phyloP scores from a whole-genome alignment of 495 filamentous ascomycete genomes.

The Hamigera avellanea region DNA sequence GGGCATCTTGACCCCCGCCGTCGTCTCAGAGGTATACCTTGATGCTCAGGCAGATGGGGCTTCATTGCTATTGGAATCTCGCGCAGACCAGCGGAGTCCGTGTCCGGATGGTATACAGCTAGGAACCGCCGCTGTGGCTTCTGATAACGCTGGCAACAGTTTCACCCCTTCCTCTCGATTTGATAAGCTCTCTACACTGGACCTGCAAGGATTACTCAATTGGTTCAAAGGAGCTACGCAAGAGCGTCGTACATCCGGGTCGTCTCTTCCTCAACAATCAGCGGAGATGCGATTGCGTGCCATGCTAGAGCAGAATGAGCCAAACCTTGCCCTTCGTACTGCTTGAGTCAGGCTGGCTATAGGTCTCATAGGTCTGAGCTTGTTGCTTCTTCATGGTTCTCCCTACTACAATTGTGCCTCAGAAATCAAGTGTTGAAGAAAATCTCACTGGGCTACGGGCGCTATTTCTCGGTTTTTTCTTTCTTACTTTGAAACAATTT shows the following conservation, averaged over 20 bases:
- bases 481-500: too few relatives aligned
- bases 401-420: too few relatives aligned
- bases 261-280: slow-evolving; percentile 13
- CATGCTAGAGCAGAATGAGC: slow-evolving; percentile 18
- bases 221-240: slow-evolving; percentile 22
- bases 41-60: slow-evolving; percentile 23
- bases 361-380: background rate
- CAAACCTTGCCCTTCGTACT: background rate
- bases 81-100: background rate
- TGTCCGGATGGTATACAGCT: background rate
- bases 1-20: slow-evolving; percentile 22
- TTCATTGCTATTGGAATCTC: background rate
- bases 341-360: background rate
- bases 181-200: slow-evolving; percentile 3
- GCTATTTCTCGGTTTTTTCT: too few relatives aligned
- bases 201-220: slow-evolving; percentile 24
- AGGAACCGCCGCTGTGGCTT: background rate
- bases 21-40: slow-evolving; percentile 30
- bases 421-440: too few relatives aligned
- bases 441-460: too few relatives aligned
- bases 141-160: background rate
- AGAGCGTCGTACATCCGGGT: slow-evolving; percentile 9
- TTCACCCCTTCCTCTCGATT: background rate
- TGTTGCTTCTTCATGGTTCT: too few relatives aligned
- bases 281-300: slow-evolving; percentile 29